Evolutionary conservation across 2,329 filamentous ascomycete genomes (phyloP).

Genomic region (Aspergillus tamarii): DNA sequence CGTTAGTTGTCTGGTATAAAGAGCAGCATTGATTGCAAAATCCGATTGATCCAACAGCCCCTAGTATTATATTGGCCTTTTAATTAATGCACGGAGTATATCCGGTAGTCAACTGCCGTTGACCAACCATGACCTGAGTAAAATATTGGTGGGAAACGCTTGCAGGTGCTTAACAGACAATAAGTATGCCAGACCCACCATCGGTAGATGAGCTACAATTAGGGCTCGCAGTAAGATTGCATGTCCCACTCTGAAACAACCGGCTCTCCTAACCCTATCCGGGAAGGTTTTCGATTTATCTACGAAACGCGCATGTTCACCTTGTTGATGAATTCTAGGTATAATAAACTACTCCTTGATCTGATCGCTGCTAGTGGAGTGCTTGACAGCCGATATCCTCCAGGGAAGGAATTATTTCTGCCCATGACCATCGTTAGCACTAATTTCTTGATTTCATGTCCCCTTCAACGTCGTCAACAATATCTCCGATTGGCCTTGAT

Average conservation of each 20-base stretch:
- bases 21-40: too few relatives aligned
- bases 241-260: conserved; percentile 1
- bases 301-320: neutral
- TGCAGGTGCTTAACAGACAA: neutral
- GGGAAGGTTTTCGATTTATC: neutral
- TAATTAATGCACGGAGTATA: neutral
- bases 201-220: neutral
- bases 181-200: conserved; percentile 1
- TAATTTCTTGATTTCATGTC: neutral
- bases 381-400: too few relatives aligned
- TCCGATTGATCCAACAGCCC: neutral
- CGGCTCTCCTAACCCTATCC: neutral
- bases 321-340: neutral
- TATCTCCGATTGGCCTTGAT: too few relatives aligned
- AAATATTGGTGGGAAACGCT: neutral
- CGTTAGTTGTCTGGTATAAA: neutral
- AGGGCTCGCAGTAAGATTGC: neutral
- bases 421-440: neutral
- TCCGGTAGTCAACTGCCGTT: neutral
- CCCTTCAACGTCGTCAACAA: neutral
- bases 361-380: too few relatives aligned
- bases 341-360: too few relatives aligned
- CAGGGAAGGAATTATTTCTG: neutral
- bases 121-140: neutral
- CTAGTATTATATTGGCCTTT: neutral